phyloP scores from a whole-genome alignment of 306 rosid genomes.

The Amphicarpaea edgeworthii region DNA sequence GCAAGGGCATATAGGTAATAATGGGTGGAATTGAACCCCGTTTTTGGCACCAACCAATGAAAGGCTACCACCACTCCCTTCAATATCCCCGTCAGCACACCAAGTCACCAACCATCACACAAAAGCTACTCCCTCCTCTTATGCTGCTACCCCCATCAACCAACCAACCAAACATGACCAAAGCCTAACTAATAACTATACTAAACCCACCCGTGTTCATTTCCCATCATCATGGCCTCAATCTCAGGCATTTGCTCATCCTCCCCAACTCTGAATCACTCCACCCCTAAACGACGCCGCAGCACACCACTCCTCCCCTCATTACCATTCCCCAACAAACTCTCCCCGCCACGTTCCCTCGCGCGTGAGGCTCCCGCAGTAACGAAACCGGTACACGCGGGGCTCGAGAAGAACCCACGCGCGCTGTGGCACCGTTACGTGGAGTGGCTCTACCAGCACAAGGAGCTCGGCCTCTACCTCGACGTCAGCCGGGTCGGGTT shows the following conservation, averaged over 20 bases:
- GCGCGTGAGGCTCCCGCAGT: conserved; percentile 5
- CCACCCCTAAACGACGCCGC: conserved; percentile 8
- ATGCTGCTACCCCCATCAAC: too few relatives aligned
- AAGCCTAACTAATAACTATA: not conserved
- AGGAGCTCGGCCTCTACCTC: not conserved
- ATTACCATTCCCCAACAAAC: too few relatives aligned
- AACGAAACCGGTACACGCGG: not conserved
- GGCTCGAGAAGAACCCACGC: not conserved
- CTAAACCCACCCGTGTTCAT: too few relatives aligned
- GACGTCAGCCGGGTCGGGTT: conserved; percentile 17
- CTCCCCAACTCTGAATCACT: not conserved
- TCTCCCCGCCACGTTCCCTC: not conserved
- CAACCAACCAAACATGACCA: too few relatives aligned
- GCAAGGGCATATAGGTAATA: too few relatives aligned
- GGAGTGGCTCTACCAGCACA: conserved; percentile 30
- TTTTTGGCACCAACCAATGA: too few relatives aligned
- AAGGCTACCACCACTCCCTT: conserved; percentile 39
- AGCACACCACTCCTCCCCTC: not conserved
- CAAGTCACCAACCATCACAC: conserved; percentile 42
- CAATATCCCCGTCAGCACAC: conserved; percentile 30
- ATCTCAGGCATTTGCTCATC: conserved; percentile 13
- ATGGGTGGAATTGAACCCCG: too few relatives aligned
- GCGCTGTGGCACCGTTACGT: not conserved
- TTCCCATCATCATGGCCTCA: not conserved
- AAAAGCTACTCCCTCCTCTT: too few relatives aligned